These are phyloP conservation scores for Globisporangium lucens DNA, from an alignment of 352 stramenopile genomes.

Conservation along the genomic window DNA sequence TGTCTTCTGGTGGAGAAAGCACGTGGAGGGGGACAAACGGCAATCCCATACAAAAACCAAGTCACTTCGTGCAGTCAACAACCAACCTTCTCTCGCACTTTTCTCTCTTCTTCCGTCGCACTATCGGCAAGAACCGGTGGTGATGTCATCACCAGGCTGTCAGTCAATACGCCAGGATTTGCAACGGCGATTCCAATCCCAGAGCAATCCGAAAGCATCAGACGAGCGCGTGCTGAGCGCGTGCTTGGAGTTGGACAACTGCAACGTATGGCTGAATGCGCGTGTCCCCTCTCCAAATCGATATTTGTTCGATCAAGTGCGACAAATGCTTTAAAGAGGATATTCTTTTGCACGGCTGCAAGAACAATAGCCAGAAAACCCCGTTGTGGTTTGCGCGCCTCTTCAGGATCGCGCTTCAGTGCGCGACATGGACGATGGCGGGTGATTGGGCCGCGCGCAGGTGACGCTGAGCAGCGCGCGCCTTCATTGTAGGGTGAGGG, in stretches of 20 bases:
- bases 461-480: constrained; percentile 1
- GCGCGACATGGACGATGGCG: not conserved
- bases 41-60: constrained; percentile 3
- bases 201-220: not conserved
- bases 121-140: not conserved
- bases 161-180: not conserved
- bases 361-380: not conserved
- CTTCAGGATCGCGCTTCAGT: not conserved
- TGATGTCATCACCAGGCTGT: not conserved
- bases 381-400: not conserved
- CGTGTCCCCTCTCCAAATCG: not conserved
- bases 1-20: not conserved
- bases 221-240: constrained; percentile 1
- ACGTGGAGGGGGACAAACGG: not conserved
- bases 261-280: constrained; percentile 10
- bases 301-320: not conserved
- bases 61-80: not conserved
- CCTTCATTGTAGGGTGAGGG: not conserved
- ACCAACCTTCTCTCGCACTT: not conserved
- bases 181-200: not conserved
- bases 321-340: not conserved
- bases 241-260: constrained; percentile 2
- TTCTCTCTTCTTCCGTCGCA: not conserved
- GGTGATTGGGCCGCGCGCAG: constrained; percentile 6
- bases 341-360: not conserved